These are phyloP conservation scores for Hyphopichia fennica DNA, from an alignment of 1,139 yeast species.

Conservation along the genomic window DNA sequence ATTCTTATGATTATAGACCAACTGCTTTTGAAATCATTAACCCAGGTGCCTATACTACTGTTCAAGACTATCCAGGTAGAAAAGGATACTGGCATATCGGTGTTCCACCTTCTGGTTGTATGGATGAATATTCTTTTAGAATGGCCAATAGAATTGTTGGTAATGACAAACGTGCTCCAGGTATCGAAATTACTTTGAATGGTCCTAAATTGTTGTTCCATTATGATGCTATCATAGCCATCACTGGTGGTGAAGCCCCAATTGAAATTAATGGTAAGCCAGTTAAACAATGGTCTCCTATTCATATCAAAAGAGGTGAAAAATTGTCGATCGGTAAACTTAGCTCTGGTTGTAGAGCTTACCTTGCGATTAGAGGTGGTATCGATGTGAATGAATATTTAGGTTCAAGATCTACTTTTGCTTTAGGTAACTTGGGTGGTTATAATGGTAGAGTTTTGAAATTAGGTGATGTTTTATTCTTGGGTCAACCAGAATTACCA, in stretches of 20 bases:
- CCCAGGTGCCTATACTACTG: constrained; percentile 95
- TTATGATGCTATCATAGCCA: constrained; percentile 69
- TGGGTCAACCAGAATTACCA: constrained; percentile 73
- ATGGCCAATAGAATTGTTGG: constrained; percentile 90
- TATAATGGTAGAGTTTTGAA: constrained; percentile 89
- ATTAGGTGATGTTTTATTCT: constrained; percentile 85
- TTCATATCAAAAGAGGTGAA: constrained; percentile 70
- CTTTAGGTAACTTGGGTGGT: constrained; percentile 93
- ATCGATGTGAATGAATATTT: constrained; percentile 90
- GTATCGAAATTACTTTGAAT: constrained; percentile 80
- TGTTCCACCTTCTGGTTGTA: constrained; percentile 98
- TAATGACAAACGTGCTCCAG: constrained; percentile 77
- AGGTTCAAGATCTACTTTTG: constrained; percentile 96
- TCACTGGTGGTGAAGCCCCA: constrained; percentile 80
- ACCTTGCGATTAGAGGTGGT: constrained; percentile 89
- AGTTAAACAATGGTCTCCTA: constrained; percentile 66
- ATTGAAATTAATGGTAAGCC: constrained; percentile 63
- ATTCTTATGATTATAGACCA: constrained; percentile 77
- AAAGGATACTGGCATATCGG: constrained; percentile 85
- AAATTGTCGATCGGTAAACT: constrained; percentile 79
- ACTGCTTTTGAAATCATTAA: constrained; percentile 77
- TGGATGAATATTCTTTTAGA: constrained; percentile 91
- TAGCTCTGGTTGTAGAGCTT: constrained; percentile 80
- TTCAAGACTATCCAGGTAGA: constrained; percentile 96
- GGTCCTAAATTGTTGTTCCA: constrained; percentile 90